A percentile compares a stretch with the other conserved stretches of the same genome.
These are phyloP conservation scores for Eucalyptus sp. DNA, from an alignment of 345 rosid species.

Conservation along the genomic window DNA sequence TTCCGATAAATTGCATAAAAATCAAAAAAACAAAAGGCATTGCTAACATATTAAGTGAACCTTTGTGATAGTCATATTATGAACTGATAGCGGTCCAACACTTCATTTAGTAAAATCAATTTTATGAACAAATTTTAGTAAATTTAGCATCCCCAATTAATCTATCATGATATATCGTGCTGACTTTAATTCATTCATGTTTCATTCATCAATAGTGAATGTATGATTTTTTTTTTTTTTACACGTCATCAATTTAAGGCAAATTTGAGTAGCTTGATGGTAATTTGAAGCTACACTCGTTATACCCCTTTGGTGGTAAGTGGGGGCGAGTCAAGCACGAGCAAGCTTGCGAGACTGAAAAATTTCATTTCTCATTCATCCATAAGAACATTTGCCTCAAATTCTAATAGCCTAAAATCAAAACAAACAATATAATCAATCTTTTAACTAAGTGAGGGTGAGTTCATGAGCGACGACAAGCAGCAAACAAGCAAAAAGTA, in stretches of 20 bases:
- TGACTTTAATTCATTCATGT: too few species aligned
- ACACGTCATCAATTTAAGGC: background rate
- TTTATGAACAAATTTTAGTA: too few species aligned
- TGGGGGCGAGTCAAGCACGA: too few species aligned
- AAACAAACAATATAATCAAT: background rate
- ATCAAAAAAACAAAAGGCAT: background rate
- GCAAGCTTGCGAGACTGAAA: too few species aligned
- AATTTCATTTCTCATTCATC: too few species aligned
- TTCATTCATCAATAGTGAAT: too few species aligned
- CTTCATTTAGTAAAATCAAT: too few species aligned
- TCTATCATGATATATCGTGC: background rate
- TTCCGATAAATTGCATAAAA: background rate
- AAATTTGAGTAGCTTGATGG: background rate
- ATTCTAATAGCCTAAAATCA: background rate
- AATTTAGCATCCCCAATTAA: background rate
- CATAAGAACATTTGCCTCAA: background rate
- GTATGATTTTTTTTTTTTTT: too few species aligned
- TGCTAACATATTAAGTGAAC: background rate
- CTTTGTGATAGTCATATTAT: background rate
- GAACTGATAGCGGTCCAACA: accelerated
- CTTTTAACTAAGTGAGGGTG: background rate
- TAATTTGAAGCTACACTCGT: background rate
- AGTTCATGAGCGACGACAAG: background rate
- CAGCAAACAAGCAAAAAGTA: background rate
- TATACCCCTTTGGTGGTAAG: background rate